phyloP scores from a whole-genome alignment of 2,329 filamentous ascomycete species.

The Drechslerella coelobrocha region DNA sequence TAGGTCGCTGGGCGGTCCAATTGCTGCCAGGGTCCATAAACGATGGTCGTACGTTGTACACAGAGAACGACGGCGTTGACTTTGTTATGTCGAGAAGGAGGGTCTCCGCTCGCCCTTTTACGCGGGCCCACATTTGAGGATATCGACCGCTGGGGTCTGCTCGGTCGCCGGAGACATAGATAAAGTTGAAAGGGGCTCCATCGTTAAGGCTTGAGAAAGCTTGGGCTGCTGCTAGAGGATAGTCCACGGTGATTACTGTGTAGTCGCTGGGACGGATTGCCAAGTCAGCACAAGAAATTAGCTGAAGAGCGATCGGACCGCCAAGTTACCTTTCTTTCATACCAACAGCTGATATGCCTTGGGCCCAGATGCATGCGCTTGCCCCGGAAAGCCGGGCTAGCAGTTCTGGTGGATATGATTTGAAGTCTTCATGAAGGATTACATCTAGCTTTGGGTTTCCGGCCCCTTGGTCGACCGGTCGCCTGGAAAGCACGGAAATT shows the following conservation, averaged over 20 bases:
- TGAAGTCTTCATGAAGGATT: constrained; percentile 73
- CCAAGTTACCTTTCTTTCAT: constrained; percentile 56
- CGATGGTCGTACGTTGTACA: constrained; percentile 67
- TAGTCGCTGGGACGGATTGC: constrained; percentile 62
- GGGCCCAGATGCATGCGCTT: constrained; percentile 74
- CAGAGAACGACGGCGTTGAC: constrained; percentile 61
- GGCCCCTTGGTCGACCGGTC: constrained; percentile 70
- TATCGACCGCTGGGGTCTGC: constrained; percentile 57
- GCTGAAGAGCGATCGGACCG: too few relatives aligned
- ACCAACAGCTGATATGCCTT: constrained; percentile 56
- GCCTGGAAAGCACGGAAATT: constrained; percentile 73
- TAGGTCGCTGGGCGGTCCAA: constrained; percentile 35
- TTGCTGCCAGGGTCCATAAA: constrained; percentile 64
- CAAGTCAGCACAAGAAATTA: too few relatives aligned
- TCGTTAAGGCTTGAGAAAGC: constrained; percentile 65
- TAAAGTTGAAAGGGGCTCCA: constrained; percentile 68
- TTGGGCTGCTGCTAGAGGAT: constrained; percentile 68
- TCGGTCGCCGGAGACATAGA: constrained; percentile 72
- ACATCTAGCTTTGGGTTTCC: constrained; percentile 69
- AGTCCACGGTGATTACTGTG: constrained; percentile 71
- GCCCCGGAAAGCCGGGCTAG: constrained; percentile 69
- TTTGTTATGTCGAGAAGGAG: constrained; percentile 65
- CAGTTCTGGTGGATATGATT: constrained; percentile 65
- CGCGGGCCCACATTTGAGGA: constrained; percentile 66
- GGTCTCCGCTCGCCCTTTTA: constrained; percentile 72